phyloP scores from a whole-genome alignment of 306 rosid species.

The Corylus heterophylla region DNA sequence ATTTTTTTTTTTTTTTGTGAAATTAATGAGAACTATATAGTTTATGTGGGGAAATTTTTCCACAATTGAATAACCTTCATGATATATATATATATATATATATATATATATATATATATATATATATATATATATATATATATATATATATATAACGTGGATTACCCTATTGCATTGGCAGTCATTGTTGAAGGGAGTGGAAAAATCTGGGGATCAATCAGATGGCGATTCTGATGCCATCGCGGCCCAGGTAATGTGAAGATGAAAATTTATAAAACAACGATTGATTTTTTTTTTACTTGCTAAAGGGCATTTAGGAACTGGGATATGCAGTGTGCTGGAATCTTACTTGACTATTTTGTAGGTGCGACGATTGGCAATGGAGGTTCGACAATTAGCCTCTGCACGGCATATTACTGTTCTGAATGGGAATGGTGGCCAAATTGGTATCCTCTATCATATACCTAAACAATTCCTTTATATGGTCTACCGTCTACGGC shows the following conservation, averaged over 20 bases:
- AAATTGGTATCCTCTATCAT: conserved; percentile 39
- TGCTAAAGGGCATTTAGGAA: background rate
- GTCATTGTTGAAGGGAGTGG: conserved; percentile 71
- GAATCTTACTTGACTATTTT: conserved; percentile 19
- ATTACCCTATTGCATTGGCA: conserved; percentile 23
- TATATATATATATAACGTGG: background rate
- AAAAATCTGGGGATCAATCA: conserved; percentile 59
- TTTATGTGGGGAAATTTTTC: background rate
- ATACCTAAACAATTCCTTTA: conserved; percentile 1
- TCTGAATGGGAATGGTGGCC: conserved; percentile 64
- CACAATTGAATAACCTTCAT: background rate
- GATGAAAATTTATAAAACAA: background rate
- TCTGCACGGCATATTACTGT: conserved; percentile 57
- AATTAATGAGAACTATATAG: background rate
- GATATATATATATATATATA: background rate
- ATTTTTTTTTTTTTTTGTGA: background rate
- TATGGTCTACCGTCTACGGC: background rate
- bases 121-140: background rate
- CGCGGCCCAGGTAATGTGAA: conserved; percentile 63
- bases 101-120: background rate
- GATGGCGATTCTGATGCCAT: conserved; percentile 75
- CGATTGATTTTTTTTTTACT: background rate
- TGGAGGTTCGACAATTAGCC: conserved; percentile 57
- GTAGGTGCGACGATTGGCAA: conserved; percentile 76
- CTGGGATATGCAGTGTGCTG: background rate